Base-by-base conservation (phyloP, 768 basidiomycete genomes). In the Pleurotus giganteus region DNA sequence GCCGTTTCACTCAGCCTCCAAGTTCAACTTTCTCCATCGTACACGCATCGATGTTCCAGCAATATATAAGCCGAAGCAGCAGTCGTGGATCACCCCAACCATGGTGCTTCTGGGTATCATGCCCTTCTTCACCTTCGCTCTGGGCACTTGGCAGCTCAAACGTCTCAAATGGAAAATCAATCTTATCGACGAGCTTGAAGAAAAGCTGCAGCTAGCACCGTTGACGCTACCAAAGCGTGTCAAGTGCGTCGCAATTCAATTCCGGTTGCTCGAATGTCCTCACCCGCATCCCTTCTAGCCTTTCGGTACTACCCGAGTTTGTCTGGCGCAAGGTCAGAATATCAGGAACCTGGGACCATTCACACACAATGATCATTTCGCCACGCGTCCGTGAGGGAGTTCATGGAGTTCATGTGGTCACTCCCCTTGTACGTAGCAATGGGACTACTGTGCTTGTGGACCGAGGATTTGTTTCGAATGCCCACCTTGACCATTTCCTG, bases 91-190 rank as follows among this genome's bases (percentile, higher is more conserved):
- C 13, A 89, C 73, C 39, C 86, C 89, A 1, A 84, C 86, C 7
- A 81, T 91, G 75, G 58, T 90, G 17, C 69, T 93, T 27, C 74
- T 94, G 56, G 91, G 91, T 28, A 80, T 89, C 61, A 89, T 97
- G 53, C 97, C 97, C 1, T 73, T 98, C 57, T 86, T 97, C 65
- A 93, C 94, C 0, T 93, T 94, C 60, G 88, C 80, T 13, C 75
- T 99, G 57, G 96, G 97, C 15, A 82, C 84, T 17, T 98, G 96
- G 96, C 97, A 99, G 71, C 74, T 99, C 28, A 82, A 91, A 62
- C 84, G 97, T 45, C 80, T 98, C 27, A 83, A 91, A 67, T 99
- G 97, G 97, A 99, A 99, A 71, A 76, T 96, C 42, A 82, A 84
- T 50, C 78, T 99, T 47, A 98, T 98, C 58, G 91, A 97, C 60